Evolutionary conservation across 2,329 filamentous ascomycete genomes (phyloP), one percentile per base, ranked within the genome.

Genomic region (Epichloe sp.): DNA sequence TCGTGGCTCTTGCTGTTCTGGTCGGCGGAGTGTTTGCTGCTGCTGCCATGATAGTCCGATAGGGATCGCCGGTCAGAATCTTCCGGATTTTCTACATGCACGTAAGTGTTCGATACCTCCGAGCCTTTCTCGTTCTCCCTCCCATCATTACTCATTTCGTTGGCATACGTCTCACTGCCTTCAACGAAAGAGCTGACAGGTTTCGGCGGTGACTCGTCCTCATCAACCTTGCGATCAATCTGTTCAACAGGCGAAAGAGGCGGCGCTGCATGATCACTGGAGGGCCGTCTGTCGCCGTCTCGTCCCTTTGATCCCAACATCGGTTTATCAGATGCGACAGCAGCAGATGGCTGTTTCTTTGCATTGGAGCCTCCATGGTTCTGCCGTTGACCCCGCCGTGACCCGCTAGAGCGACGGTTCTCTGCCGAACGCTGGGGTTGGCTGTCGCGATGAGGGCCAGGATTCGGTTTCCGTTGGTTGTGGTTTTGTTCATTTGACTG

Each of bases 401-500:
- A 42, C 5, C 38, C 47, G 45, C 42, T 49, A 10, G 37, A 26
- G 15, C 52, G 49, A 38, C 44, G 46, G 26, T 49, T 48, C 8
- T 52, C 52, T 3, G 45, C 37, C 38, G 49, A 47, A 31, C 17
- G 31, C 14, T 37, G 48, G 14, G 21, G 15, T 6, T 44, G 48
- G 5, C 19, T 2, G 21, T 49, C 34, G 6, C 42, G 41, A 14
- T 48, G 42, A 42, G 44, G 43, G 21, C 41, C 37, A 51, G 36
- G 31, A 38, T 49, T 49, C 5, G 21, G 5, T 26, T 21, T 38
- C 5, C 47, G 40, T 21, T 48, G 46, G 23, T 48, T 40, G 17
- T 47, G 19, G 17, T 3, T 21, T 21, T 46, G 43, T n/a, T 54
- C 52, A 14, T 47, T 52, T 10, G 52, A 49, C 15, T 49, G 52